Evolutionary conservation across 1,284 basidiomycete species (phyloP).

Genomic region (Puccinia hordei): DNA sequence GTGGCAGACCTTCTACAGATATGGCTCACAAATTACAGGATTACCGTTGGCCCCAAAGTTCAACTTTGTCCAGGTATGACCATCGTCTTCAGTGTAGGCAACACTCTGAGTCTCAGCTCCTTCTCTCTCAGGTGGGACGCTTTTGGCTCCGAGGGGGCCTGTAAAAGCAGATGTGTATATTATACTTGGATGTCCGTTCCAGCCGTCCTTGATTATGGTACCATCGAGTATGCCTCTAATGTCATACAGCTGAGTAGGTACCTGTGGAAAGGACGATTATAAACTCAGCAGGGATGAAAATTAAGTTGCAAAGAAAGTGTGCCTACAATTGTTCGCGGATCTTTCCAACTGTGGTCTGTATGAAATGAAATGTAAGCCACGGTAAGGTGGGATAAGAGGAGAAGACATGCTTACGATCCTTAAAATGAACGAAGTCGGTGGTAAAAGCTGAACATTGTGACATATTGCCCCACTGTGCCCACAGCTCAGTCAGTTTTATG

Average conservation of each 20-base stretch:
- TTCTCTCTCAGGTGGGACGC: conserved; percentile 51
- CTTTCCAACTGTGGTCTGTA: conserved; percentile 45
- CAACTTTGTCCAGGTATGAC: conserved; percentile 55
- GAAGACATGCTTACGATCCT: conserved; percentile 48
- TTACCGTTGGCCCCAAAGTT: conserved; percentile 53
- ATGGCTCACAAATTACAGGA: conserved; percentile 54
- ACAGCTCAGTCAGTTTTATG: neutral
- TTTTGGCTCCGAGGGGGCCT: conserved; percentile 53
- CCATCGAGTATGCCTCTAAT: conserved; percentile 56
- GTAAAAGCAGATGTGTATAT: conserved; percentile 54
- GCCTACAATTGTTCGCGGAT: conserved; percentile 53
- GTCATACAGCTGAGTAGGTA: conserved; percentile 54
- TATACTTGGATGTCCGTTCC: conserved; percentile 53
- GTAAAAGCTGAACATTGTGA: conserved; percentile 53
- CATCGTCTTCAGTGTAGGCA: conserved; percentile 55
- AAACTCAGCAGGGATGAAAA: neutral
- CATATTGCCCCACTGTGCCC: conserved; percentile 53
- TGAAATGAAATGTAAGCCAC: neutral
- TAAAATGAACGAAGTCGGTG: conserved; percentile 52
- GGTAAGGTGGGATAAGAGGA: neutral
- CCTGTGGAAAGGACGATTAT: conserved; percentile 14
- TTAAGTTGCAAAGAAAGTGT: neutral
- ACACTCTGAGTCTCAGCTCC: conserved; percentile 54
- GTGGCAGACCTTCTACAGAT: neutral
- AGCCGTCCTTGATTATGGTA: conserved; percentile 53